Percentiles rank a stretch among this genome's conserved stretches.
Evolutionary conservation across 371 early-diverging fungal genomes (phyloP).

Genomic region (Lichtheimia ramosa): DNA sequence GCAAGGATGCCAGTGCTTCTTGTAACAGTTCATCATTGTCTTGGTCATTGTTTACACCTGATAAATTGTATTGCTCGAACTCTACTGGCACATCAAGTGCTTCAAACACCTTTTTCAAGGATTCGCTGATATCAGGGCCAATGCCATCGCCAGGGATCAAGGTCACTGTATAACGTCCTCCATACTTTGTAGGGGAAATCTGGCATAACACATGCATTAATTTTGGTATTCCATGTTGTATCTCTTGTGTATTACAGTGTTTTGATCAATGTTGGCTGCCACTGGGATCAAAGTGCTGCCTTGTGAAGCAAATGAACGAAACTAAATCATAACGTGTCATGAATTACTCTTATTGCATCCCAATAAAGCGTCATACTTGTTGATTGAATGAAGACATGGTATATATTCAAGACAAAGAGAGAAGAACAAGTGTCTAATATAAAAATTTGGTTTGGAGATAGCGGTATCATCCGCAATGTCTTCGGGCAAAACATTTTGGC

Average conservation of each 20-base stretch:
- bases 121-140: slow-evolving; percentile 87
- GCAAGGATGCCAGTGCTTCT: slow-evolving; percentile 88
- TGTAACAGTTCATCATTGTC: slow-evolving; percentile 74
- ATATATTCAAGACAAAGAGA: neutral
- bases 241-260: slow-evolving; percentile 23
- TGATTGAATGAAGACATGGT: neutral
- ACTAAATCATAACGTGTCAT: no score
- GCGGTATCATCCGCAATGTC: neutral
- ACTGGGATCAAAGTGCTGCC: slow-evolving; percentile 33
- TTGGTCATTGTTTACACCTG: slow-evolving; percentile 77
- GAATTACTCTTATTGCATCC: no score
- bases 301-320: slow-evolving; percentile 40
- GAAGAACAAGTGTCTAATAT: neutral
- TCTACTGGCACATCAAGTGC: slow-evolving; percentile 93
- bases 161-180: slow-evolving; percentile 89
- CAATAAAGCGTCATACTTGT: neutral
- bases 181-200: slow-evolving; percentile 46
- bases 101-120: slow-evolving; percentile 92
- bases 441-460: neutral
- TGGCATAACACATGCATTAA: slow-evolving; percentile 4
- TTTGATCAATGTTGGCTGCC: slow-evolving; percentile 46
- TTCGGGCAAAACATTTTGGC: slow-evolving; percentile 3
- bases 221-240: neutral
- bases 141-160: slow-evolving; percentile 98
- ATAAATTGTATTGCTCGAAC: slow-evolving; percentile 93